phyloP scores from a whole-genome alignment of 371 early-diverging fungal genomes.

The Apophysomyces elegans region DNA sequence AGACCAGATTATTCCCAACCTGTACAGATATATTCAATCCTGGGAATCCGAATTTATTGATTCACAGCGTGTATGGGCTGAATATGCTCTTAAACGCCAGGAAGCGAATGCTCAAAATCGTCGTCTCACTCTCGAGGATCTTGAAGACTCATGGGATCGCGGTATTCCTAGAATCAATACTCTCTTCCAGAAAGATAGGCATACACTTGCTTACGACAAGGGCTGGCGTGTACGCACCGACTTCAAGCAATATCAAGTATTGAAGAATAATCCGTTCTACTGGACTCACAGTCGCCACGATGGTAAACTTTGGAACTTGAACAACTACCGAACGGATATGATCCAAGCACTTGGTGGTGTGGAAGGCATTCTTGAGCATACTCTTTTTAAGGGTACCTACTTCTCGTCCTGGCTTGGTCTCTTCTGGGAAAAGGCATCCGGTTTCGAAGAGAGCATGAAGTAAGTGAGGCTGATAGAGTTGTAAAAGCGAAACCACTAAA shows the following conservation, averaged over 20 bases:
- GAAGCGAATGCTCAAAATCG: conserved; percentile 97
- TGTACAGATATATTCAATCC: conserved; percentile 97
- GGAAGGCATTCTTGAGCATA: conserved; percentile 98
- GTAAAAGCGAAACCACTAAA: background rate
- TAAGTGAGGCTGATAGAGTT: conserved; percentile 17
- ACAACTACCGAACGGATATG: conserved; percentile 98
- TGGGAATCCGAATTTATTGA: conserved; percentile 99
- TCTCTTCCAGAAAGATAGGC: conserved; percentile 94
- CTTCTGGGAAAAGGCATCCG: conserved; percentile 92
- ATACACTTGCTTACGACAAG: conserved; percentile 98
- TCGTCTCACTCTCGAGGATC: conserved; percentile 93
- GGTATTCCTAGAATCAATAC: conserved; percentile 99
- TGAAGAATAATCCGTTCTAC: conserved; percentile 96
- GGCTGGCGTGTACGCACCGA: conserved; percentile 98
- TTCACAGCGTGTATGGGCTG: conserved; percentile 98
- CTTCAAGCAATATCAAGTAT: conserved; percentile 96
- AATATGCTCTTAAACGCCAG: conserved; percentile 96
- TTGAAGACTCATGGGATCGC: conserved; percentile 98
- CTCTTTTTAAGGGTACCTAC: conserved; percentile 97
- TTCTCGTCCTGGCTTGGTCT: conserved; percentile 98
- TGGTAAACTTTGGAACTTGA: conserved; percentile 97
- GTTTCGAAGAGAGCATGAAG: conserved; percentile 55
- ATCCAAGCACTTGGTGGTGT: conserved; percentile 98
- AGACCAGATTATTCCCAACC: conserved; percentile 95
- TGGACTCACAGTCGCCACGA: conserved; percentile 96